phyloP scores from a whole-genome alignment of 495 filamentous ascomycete species.

The Jackrogersella minutella region DNA sequence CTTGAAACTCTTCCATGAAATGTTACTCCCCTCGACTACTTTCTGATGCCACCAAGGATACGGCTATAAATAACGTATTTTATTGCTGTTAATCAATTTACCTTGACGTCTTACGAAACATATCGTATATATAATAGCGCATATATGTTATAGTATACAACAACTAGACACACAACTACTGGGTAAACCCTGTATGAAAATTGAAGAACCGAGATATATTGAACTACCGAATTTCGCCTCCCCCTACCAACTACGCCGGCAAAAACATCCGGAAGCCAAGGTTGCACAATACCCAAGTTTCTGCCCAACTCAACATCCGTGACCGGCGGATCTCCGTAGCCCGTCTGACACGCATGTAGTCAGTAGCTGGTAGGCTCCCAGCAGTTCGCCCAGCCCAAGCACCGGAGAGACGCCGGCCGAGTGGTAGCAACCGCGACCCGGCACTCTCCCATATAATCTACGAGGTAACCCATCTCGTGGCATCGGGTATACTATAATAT shows the following conservation, averaged over 20 bases:
- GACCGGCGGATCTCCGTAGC: background rate
- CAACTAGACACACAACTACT: background rate
- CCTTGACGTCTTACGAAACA: no score
- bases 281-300: background rate
- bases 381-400: slow-evolving; percentile 1
- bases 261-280: background rate
- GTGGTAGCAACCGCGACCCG: no score
- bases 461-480: slow-evolving; percentile 12
- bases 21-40: no score
- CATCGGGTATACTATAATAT: slow-evolving; percentile 6
- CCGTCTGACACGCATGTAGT: background rate
- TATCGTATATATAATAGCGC: no score
- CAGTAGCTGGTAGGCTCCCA: background rate
- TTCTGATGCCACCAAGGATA: no score
- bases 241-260: no score
- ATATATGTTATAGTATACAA: background rate
- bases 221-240: background rate
- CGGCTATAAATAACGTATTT: no score
- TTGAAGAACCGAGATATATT: no score
- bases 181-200: no score
- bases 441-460: slow-evolving; percentile 1
- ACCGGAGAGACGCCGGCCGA: slow-evolving; percentile 29
- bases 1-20: no score
- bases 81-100: no score
- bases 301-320: background rate